These are phyloP conservation scores for Fusarium sp. DNA, from an alignment of 2,329 filamentous ascomycete genomes.

Conservation along the genomic window DNA sequence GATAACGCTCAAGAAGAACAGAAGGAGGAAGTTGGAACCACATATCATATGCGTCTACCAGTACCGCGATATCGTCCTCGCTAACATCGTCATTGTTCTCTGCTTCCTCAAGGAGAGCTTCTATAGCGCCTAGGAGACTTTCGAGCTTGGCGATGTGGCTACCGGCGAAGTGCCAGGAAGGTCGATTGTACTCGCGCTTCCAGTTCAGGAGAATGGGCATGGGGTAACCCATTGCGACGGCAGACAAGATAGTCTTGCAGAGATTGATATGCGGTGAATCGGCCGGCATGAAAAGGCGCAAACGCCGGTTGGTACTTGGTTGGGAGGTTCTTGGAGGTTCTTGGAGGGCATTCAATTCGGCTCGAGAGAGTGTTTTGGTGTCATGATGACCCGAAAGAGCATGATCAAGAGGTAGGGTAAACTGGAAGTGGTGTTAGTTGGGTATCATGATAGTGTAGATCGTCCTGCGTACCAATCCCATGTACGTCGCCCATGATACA, in stretches of 20 bases:
- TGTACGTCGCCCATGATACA: constrained; percentile 25
- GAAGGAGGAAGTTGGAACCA: constrained; percentile 59
- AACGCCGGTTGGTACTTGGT: constrained; percentile 40
- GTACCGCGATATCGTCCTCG: constrained; percentile 54
- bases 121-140: constrained; percentile 51
- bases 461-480: constrained; percentile 1
- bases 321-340: constrained; percentile 6
- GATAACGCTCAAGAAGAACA: constrained; percentile 56
- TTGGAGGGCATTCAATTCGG: constrained; percentile 26
- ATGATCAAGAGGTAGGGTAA: constrained; percentile 4
- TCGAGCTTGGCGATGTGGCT: constrained; percentile 58
- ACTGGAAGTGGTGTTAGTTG: constrained; percentile 27
- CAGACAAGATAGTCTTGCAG: constrained; percentile 58
- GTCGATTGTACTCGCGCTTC: constrained; percentile 56
- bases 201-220: constrained; percentile 57
- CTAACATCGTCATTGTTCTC: constrained; percentile 28
- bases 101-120: constrained; percentile 47
- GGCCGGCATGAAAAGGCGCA: constrained; percentile 58
- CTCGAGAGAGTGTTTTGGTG: constrained; percentile 12
- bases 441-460: accelerated
- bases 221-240: constrained; percentile 57
- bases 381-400: neutral
- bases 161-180: constrained; percentile 56
- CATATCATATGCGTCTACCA: constrained; percentile 58
- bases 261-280: constrained; percentile 56